phyloP scores from a whole-genome alignment of 139 green algal genomes.

The Raphidocelis subcapitata region DNA sequence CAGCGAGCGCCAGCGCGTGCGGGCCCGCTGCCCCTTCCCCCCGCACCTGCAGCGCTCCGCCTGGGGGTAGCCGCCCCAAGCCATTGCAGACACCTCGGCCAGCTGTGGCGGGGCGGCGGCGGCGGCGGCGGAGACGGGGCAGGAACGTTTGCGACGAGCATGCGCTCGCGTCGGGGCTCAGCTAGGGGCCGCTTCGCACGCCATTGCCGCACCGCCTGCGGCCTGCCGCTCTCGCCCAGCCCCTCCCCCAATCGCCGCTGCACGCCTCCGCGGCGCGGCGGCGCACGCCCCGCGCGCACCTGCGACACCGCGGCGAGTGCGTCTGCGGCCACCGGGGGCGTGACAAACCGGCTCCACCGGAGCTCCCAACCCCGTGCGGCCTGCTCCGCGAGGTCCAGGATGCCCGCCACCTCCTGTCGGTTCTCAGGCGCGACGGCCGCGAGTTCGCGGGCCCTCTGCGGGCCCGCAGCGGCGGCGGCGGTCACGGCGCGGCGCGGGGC shows the following conservation, averaged over 20 bases:
- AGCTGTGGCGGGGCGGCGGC: not conserved
- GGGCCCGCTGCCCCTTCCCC: no score
- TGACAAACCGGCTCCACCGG: constrained; percentile 50
- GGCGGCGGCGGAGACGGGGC: not conserved
- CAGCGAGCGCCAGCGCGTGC: no score
- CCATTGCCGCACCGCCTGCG: no score
- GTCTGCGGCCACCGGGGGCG: constrained; percentile 55
- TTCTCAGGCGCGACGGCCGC: constrained; percentile 33
- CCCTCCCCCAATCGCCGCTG: no score
- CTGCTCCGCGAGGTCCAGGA: constrained; percentile 62
- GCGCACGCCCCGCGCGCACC: no score
- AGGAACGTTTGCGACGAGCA: no score
- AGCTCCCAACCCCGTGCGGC: constrained; percentile 31
- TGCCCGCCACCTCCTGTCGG: constrained; percentile 48
- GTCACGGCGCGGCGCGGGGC: no score
- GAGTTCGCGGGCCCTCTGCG: no score
- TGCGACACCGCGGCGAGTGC: constrained; percentile 39
- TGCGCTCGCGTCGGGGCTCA: no score
- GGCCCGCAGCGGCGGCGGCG: no score
- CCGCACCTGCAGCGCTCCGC: constrained; percentile 53
- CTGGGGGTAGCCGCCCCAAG: constrained; percentile 69
- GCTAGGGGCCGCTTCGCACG: no score
- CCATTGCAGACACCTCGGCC: constrained; percentile 43
- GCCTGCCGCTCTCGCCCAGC: not conserved
- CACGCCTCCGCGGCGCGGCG: no score